phyloP scores from a whole-genome alignment of 345 rosid species.

The Salix brachista region DNA sequence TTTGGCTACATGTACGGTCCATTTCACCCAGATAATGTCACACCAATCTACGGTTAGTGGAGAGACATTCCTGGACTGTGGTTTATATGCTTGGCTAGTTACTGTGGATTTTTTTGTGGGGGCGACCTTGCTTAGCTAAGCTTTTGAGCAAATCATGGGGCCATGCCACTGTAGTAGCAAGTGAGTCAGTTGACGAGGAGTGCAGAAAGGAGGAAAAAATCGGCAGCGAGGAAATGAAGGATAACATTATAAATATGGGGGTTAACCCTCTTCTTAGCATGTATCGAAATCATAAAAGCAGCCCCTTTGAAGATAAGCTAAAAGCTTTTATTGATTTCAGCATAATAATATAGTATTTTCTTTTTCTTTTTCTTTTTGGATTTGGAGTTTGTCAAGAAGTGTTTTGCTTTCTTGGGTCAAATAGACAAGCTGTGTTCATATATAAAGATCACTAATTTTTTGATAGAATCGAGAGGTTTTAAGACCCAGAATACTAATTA shows the following conservation, averaged over 20 bases:
- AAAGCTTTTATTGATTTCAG: background rate
- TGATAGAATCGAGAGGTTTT: background rate
- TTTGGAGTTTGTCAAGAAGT: background rate
- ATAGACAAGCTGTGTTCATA: background rate
- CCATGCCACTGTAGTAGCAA: slow-evolving; percentile 11
- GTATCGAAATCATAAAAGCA: slow-evolving; percentile 20
- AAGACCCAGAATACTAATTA: background rate
- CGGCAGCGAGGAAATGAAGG: slow-evolving; percentile 13
- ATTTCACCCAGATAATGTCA: background rate
- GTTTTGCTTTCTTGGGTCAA: background rate
- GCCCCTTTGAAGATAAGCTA: background rate
- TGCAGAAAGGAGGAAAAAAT: background rate
- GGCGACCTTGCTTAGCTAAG: background rate
- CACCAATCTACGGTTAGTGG: background rate
- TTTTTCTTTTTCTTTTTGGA: background rate
- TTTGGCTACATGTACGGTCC: background rate
- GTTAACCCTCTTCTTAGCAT: background rate
- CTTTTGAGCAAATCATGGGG: slow-evolving; percentile 8
- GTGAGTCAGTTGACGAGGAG: slow-evolving; percentile 14
- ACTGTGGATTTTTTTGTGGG: background rate
- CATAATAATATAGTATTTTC: background rate
- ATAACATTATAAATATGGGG: slow-evolving; percentile 23
- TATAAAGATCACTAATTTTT: background rate
- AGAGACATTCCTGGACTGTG: background rate
- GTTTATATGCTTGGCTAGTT: background rate